These are phyloP conservation scores for Zopfochytrium polystomum DNA, from an alignment of 371 early-diverging fungal genomes.

Conservation along the genomic window DNA sequence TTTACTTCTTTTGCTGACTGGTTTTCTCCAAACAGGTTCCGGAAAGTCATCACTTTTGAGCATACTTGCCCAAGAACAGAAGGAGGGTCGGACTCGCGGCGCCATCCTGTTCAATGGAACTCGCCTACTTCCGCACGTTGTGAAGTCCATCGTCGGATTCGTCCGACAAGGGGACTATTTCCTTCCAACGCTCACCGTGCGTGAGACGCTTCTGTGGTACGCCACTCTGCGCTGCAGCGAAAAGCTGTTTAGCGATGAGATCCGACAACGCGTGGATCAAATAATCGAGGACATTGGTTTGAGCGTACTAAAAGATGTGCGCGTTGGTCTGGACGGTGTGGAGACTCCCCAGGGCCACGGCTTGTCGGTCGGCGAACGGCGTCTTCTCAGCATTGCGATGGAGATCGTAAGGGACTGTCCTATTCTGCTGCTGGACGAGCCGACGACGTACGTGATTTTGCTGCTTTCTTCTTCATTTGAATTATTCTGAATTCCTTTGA, in stretches of 20 bases:
- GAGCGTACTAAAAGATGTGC: conserved; percentile 56
- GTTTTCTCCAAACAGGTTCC: conserved; percentile 49
- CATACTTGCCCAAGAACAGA: conserved; percentile 79
- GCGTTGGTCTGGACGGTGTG: conserved; percentile 52
- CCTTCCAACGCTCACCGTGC: conserved; percentile 82
- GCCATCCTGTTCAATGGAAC: conserved; percentile 48
- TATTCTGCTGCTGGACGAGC: conserved; percentile 77
- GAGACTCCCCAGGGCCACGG: no score
- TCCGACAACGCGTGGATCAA: conserved; percentile 60
- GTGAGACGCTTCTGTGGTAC: conserved; percentile 81
- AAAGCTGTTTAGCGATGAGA: conserved; percentile 50
- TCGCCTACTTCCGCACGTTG: conserved; percentile 43
- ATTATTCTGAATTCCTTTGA: no score
- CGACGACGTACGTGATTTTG: conserved; percentile 86
- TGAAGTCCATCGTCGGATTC: conserved; percentile 53
- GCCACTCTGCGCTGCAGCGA: conserved; percentile 77
- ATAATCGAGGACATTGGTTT: conserved; percentile 71
- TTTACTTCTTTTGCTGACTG: background rate
- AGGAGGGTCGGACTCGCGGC: conserved; percentile 73
- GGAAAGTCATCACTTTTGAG: conserved; percentile 86
- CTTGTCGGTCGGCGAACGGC: conserved; percentile 91
- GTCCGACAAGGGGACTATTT: conserved; percentile 91
- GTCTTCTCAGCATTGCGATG: conserved; percentile 89
- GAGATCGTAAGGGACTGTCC: conserved; percentile 71
- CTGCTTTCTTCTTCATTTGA: no score